These are phyloP conservation scores for Phytophthora cryptogea DNA, from an alignment of 352 stramenopile genomes.

Conservation along the genomic window DNA sequence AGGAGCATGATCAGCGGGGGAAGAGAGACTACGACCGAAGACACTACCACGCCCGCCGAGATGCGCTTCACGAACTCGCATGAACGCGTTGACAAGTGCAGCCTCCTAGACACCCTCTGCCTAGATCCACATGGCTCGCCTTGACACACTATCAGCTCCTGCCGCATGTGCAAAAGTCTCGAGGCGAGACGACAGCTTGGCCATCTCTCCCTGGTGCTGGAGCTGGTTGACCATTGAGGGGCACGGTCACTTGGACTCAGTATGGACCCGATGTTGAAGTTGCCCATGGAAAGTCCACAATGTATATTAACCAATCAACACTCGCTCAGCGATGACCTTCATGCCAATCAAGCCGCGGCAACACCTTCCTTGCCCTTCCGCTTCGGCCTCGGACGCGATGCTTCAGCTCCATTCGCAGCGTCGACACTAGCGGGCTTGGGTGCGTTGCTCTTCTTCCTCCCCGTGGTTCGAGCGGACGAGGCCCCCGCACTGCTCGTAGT, in stretches of 20 bases:
- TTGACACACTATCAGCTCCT: background rate
- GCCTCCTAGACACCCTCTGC: background rate
- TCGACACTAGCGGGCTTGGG: background rate
- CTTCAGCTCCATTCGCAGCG: background rate
- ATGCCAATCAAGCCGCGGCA: background rate
- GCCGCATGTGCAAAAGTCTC: background rate
- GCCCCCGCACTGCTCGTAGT: background rate
- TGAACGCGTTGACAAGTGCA: background rate
- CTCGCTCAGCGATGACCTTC: background rate
- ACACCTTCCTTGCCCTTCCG: conserved; percentile 3
- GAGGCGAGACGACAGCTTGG: background rate
- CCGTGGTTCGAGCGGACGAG: conserved; percentile 1
- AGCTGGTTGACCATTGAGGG: conserved; percentile 3
- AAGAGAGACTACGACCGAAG: background rate
- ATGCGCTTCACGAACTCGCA: too few relatives aligned
- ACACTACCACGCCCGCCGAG: too few relatives aligned
- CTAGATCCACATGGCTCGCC: background rate
- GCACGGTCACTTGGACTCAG: conserved; percentile 1
- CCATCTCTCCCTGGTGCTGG: background rate
- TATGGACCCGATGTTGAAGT: conserved; percentile 19
- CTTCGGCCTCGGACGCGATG: conserved; percentile 6
- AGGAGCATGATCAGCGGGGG: too few relatives aligned
- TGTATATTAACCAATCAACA: conserved; percentile 20
- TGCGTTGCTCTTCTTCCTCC: conserved; percentile 9
- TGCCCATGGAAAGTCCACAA: conserved; percentile 11